phyloP scores from a whole-genome alignment of 345 rosid species.

The Lumnitzera littorea region DNA sequence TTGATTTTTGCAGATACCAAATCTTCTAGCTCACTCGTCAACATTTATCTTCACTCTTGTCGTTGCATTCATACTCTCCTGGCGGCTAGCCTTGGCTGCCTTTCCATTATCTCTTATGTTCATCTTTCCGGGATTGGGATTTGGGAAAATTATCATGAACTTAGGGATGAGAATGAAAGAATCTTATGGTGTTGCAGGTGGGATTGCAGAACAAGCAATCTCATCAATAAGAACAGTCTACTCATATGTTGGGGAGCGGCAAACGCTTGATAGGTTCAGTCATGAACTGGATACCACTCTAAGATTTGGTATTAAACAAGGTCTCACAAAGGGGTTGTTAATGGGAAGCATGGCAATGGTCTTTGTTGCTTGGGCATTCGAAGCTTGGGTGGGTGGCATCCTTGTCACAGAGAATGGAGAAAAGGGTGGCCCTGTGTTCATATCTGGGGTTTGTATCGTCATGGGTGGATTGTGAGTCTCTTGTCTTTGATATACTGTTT shows the following conservation, averaged over 20 bases:
- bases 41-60: constrained; percentile 28
- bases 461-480: constrained; percentile 46
- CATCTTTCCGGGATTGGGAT: constrained; percentile 30
- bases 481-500: background rate
- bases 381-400: constrained; percentile 45
- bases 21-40: constrained; percentile 25
- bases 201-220: constrained; percentile 46
- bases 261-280: constrained; percentile 27
- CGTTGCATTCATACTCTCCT: constrained; percentile 36
- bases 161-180: constrained; percentile 31
- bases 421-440: constrained; percentile 38
- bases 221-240: constrained; percentile 46
- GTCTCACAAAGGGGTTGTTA: constrained; percentile 43
- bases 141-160: constrained; percentile 33
- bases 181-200: constrained; percentile 38
- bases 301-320: constrained; percentile 41
- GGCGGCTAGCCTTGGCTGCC: constrained; percentile 41
- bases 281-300: constrained; percentile 26
- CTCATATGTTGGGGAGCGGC: constrained; percentile 41
- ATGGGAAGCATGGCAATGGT: constrained; percentile 51
- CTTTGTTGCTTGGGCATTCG: constrained; percentile 43
- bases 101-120: constrained; percentile 42
- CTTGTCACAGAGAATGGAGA: constrained; percentile 42
- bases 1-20: constrained; percentile 30
- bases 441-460: constrained; percentile 31